Conservation (phyloP, 192 early-diverging fungal species). For the Podila epicladia region DNA sequence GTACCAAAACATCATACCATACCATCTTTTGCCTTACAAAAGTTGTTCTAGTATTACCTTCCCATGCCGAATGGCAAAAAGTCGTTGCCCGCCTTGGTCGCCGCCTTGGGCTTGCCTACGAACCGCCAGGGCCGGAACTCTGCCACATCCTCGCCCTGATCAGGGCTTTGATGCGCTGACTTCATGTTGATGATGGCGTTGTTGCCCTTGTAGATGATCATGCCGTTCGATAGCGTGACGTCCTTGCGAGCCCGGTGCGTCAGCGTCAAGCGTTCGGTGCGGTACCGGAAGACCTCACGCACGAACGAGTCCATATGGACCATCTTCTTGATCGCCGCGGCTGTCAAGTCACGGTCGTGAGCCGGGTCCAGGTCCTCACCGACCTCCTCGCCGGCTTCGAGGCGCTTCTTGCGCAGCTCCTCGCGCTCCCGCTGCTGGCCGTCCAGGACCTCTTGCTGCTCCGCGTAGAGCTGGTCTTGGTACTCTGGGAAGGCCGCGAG, state of each 20-base stretch:
- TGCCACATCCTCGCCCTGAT: constrained; percentile 23
- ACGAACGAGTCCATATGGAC: constrained; percentile 55
- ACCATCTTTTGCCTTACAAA: too few species aligned
- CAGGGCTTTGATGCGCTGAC: constrained; percentile 11
- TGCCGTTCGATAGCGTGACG: constrained; percentile 46
- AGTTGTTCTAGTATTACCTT: constrained; percentile 21
- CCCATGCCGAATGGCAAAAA: constrained; percentile 53
- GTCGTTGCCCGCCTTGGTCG: constrained; percentile 44
- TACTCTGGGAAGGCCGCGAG: constrained; percentile 38
- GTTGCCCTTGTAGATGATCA: constrained; percentile 34
- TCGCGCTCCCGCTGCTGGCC: constrained; percentile 21
- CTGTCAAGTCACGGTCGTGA: constrained; percentile 21
- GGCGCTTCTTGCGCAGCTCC: constrained; percentile 8
- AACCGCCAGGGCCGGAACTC: constrained; percentile 54
- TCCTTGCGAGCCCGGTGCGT: constrained; percentile 27
- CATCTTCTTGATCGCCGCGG: constrained; percentile 43
- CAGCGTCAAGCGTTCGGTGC: constrained; percentile 13
- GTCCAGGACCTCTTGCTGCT: constrained; percentile 45
- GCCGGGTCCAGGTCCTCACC: constrained; percentile 20
- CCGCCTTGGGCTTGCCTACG: constrained; percentile 27
- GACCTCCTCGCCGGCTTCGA: constrained; percentile 4
- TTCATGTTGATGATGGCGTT: constrained; percentile 40
- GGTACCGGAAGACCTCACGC: constrained; percentile 47
- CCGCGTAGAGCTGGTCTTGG: constrained; percentile 30
- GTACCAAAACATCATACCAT: too few species aligned